phyloP scores from a whole-genome alignment of 257 asterid species.

The Solanum lycopersicoides region DNA sequence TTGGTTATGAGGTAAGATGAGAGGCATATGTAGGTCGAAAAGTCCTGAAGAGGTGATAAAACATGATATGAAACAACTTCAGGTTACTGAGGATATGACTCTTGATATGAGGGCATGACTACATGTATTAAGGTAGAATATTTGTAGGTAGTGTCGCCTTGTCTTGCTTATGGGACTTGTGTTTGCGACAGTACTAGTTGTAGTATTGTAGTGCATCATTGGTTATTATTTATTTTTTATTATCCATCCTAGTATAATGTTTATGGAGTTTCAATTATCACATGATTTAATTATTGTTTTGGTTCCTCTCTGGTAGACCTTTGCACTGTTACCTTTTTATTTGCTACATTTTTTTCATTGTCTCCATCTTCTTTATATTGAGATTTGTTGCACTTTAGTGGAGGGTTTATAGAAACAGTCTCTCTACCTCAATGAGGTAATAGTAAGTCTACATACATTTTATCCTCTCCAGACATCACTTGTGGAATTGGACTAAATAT shows the following conservation, averaged over 20 bases:
- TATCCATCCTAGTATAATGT: background rate
- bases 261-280: background rate
- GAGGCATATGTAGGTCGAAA: background rate
- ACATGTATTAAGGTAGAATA: background rate
- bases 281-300: background rate
- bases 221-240: too few relatives aligned
- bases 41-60: background rate
- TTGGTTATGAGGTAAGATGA: background rate
- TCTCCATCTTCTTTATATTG: background rate
- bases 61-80: background rate
- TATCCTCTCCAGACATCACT: background rate
- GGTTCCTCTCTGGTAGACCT: background rate
- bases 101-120: background rate
- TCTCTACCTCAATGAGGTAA: background rate
- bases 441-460: background rate
- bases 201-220: background rate
- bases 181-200: background rate
- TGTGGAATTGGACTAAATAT: too few relatives aligned
- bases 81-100: background rate
- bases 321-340: background rate
- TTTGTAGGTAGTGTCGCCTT: background rate
- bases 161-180: background rate
- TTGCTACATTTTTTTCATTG: background rate
- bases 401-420: background rate
- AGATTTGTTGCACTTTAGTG: background rate